Evolutionary conservation across 768 basidiomycete species (phyloP).

Genomic region (Amanita polypyramis): DNA sequence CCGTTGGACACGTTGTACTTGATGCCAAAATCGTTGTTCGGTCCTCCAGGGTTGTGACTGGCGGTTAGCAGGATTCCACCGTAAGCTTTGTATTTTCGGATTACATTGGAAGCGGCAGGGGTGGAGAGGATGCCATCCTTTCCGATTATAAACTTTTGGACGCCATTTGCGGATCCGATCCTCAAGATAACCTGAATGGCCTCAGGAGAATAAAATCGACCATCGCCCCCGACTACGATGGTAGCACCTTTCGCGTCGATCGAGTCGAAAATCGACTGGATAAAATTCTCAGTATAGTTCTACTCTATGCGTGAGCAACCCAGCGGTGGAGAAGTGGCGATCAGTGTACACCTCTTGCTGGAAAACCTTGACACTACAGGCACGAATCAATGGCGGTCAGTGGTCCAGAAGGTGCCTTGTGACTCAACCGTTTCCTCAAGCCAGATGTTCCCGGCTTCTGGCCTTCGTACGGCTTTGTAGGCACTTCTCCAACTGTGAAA

Average conservation of each 20-base stretch:
- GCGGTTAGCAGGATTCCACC: constrained; percentile 97
- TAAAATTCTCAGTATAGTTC: constrained; percentile 99
- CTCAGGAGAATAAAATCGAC: constrained; percentile 83
- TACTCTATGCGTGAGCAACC: constrained; percentile 20
- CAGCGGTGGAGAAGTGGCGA: constrained; percentile 7
- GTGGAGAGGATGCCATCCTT: constrained; percentile 90
- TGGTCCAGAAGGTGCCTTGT: constrained; percentile 4
- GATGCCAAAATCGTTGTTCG: constrained; percentile 98
- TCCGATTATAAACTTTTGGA: constrained; percentile 86
- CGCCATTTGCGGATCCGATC: constrained; percentile 91
- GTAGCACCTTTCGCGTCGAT: constrained; percentile 74
- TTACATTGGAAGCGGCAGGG: constrained; percentile 92
- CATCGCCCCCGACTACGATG: constrained; percentile 94
- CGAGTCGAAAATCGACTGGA: constrained; percentile 89
- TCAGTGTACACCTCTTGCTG: constrained; percentile 70
- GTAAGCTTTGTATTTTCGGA: constrained; percentile 91
- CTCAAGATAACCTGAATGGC: constrained; percentile 86
- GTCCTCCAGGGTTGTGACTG: constrained; percentile 96
- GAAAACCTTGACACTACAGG: constrained; percentile 87
- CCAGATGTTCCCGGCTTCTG: constrained; percentile 99
- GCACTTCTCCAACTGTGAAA: constrained; percentile 49
- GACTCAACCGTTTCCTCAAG: constrained; percentile 77
- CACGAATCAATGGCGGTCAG: constrained; percentile 11
- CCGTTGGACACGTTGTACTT: constrained; percentile 99
- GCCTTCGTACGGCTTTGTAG: constrained; percentile 82